phyloP scores from a whole-genome alignment of 805 yeast species.

The Wickerhamiella occidentalis region DNA sequence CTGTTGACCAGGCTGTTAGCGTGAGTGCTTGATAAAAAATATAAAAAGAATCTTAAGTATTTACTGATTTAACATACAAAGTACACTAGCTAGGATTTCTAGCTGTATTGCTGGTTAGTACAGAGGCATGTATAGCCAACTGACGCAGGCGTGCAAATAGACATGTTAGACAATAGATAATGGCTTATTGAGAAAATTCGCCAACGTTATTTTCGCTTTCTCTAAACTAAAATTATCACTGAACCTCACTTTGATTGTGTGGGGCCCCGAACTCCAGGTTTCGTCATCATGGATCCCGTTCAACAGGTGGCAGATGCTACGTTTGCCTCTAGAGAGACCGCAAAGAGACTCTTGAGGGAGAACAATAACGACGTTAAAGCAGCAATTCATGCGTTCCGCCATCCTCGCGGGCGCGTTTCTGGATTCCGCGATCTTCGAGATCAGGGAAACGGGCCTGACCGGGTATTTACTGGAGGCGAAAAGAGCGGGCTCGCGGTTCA shows the following conservation, averaged over 20 bases:
- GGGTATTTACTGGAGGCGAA: conserved; percentile 49
- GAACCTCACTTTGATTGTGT: too few species aligned
- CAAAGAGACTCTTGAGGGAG: conserved; percentile 3
- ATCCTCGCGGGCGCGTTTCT: conserved; percentile 5
- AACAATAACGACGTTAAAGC: conserved; percentile 2
- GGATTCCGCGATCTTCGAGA: conserved; percentile 9
- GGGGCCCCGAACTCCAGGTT: not conserved
- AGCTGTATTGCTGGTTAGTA: too few species aligned
- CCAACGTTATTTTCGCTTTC: too few species aligned
- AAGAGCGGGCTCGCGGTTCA: conserved; percentile 67
- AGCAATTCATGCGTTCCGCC: conserved; percentile 6
- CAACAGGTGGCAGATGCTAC: conserved; percentile 9
- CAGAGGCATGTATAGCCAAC: too few species aligned
- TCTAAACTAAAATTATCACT: too few species aligned
- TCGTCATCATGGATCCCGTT: conserved; percentile 9
- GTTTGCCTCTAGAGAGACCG: conserved; percentile 2
- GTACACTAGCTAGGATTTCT: too few species aligned
- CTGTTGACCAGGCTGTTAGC: not conserved
- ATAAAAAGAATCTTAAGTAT: not conserved
- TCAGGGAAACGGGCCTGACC: conserved; percentile 17
- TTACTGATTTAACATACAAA: too few species aligned
- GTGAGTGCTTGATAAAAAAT: conserved; percentile 1
- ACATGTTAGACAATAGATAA: too few species aligned
- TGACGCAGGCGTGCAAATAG: too few species aligned
- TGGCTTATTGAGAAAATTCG: too few species aligned